phyloP scores from a whole-genome alignment of 495 filamentous ascomycete genomes.

The Haplographium delicatum region DNA sequence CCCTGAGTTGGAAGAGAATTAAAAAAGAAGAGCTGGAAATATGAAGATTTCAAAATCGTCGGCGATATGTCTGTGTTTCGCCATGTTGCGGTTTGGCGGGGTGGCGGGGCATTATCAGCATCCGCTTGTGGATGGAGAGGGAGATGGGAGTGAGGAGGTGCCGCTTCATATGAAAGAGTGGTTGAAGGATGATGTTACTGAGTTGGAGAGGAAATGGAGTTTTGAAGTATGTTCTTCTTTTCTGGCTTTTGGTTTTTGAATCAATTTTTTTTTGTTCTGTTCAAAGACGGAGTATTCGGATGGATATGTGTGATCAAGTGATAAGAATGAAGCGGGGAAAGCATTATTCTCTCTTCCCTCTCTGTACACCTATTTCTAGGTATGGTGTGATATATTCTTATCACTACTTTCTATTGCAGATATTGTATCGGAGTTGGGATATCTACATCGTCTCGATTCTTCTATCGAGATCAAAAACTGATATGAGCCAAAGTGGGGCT shows the following conservation, averaged over 20 bases:
- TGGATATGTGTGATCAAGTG: too few species aligned
- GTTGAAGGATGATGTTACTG: conserved; percentile 35
- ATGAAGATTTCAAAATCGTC: background rate
- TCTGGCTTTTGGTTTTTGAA: background rate
- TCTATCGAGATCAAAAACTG: too few species aligned
- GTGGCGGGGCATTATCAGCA: background rate
- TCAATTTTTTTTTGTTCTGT: too few species aligned
- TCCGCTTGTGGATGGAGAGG: conserved; percentile 1
- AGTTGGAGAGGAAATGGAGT: conserved; percentile 51
- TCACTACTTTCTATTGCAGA: too few species aligned
- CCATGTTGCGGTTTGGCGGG: background rate
- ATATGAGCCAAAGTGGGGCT: conserved; percentile 61
- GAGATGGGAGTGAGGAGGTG: conserved; percentile 1
- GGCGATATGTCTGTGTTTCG: background rate
- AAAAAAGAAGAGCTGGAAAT: background rate
- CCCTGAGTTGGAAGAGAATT: too few species aligned
- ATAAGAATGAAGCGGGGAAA: too few species aligned
- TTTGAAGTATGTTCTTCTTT: conserved; percentile 37
- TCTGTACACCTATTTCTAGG: too few species aligned
- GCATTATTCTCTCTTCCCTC: too few species aligned
- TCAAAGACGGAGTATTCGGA: too few species aligned
- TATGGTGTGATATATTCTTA: too few species aligned
- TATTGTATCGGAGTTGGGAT: too few species aligned
- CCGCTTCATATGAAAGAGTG: conserved; percentile 28
- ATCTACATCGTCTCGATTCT: too few species aligned